Evolutionary conservation across 2,329 filamentous ascomycete genomes (phyloP), one percentile per base, ranked within the genome.

Genomic region (Magnaporthiopsis incrustans): DNA sequence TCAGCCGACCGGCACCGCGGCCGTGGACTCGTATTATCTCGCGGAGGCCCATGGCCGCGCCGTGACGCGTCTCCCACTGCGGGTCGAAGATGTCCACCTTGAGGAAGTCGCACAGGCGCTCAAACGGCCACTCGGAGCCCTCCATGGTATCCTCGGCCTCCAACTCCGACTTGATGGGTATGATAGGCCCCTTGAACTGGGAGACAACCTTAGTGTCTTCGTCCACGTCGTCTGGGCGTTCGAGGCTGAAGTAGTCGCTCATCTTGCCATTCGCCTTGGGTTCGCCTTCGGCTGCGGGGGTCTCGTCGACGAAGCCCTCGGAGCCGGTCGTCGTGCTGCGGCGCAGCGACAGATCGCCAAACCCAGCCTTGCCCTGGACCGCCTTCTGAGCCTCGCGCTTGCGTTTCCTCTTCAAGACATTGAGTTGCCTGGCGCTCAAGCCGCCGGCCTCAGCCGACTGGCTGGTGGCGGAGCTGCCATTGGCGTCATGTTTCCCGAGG

Each of bases 21-120:
- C 95, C 95, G 72, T 99, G 95, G n/a, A 92, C 90, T 67, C 94
- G 88, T 62, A 97, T 82, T 25, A 99, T 87, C 75, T 99, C 95
- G 71, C 95, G 86, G 53, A 99, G 80, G 14, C 92, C 95, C 89
- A 99, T 95, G 18, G 95, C 93, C 64, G 96, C 95, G 71, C 95
- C 95, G 74, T 99, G 95, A 22, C 95, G 89, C 10, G 93, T 92
- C 75, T 99, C 95, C 96, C 95, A 99, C 60, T 89, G 88, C 3
- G 90, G 81, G 72, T 99, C 94, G 70, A 99, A 98, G 1, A 99
- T 82, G 73, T 99, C 95, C 44, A 98, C 83, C 71, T 91, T 94
- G 65, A 99, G 84, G 70, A 97, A 95, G 67, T 98, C 95, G 74
- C 92, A 97, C 50, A 99, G 85, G 63, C 92, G 87, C 71, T 97